Conservation (phyloP, 495 filamentous ascomycete genomes). For the Hyaloscypha bicolor region DNA sequence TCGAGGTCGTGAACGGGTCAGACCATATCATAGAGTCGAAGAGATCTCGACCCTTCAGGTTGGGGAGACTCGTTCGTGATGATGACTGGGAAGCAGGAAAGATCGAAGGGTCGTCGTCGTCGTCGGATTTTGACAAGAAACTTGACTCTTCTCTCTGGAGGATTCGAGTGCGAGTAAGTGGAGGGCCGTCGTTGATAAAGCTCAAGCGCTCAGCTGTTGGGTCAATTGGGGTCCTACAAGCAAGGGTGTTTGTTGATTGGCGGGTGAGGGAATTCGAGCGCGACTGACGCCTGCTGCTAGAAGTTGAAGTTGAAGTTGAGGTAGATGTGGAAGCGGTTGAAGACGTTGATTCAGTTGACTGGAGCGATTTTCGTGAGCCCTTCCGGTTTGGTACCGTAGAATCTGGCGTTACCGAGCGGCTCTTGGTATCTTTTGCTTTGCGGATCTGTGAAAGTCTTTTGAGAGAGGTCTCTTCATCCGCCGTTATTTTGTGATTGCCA, state of each 20-base stretch:
- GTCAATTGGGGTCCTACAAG: not conserved
- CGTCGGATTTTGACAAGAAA: constrained; percentile 6
- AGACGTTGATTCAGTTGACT: not conserved
- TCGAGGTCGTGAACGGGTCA: constrained; percentile 60
- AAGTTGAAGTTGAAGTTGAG: not conserved
- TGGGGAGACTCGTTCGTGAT: constrained; percentile 44
- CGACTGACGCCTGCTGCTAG: constrained; percentile 3
- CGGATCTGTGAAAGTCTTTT: not conserved
- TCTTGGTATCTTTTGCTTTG: not conserved
- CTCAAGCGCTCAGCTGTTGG: not conserved
- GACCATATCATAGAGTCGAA: constrained; percentile 69
- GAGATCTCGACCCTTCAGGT: constrained; percentile 66
- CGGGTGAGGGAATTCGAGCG: not conserved
- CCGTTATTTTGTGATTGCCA: not conserved
- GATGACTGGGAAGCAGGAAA: constrained; percentile 45
- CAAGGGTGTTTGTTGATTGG: not conserved
- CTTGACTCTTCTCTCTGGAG: constrained; percentile 25
- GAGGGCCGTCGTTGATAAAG: not conserved
- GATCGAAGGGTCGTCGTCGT: constrained; percentile 7
- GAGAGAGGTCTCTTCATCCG: not conserved
- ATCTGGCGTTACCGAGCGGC: constrained; percentile 3
- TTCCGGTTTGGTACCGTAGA: not conserved
- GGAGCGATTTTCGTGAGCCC: constrained; percentile 6
- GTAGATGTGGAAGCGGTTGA: not conserved
- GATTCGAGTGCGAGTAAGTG: not conserved